Evolutionary conservation across 1,284 basidiomycete genomes (phyloP), one percentile per base, ranked within the genome.

Genomic region (Schizophyllum amplum): DNA sequence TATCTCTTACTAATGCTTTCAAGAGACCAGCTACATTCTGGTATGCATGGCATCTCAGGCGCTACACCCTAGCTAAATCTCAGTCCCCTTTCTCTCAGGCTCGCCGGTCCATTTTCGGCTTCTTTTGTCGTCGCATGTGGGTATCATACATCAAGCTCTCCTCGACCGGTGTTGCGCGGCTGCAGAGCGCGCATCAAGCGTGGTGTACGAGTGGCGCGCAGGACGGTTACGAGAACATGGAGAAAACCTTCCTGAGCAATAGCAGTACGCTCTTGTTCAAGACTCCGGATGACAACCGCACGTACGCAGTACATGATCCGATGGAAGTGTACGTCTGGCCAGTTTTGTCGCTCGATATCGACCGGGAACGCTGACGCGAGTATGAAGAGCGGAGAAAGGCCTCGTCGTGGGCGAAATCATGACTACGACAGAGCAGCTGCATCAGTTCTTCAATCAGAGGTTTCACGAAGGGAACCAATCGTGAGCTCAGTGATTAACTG

Each of bases 381-480:
- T 47, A 55, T 55, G n/a, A 60, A 92, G 89, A 1, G 90, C 81
- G 75, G 81, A 88, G 64, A 80, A 79, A 58, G 81, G 78, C 13
- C 65, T 77, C 25, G 74, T 78, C 11, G 78, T 79, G 5, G 87
- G 86, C 0, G 87, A 92, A 66, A 83, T 82, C 58, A 82, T 80
- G 49, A 64, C 79, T 9, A 86, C 87, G 0, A 75, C 80, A 3
- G 89, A 91, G 62, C 84, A 81, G 61, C 68, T 92, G 47, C 78
- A 88, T 47, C 72, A 81, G 53, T 92, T 88, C 67, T 92, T 92
- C 61, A 89, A 92, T 65, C 89, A 92, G 61, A 84, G 82, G 63
- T 92, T 92, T 64, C 85, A 90, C 62, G 83, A 86, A 54, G 78
- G 75, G 21, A 85, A 82, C 60, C 89, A 92, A 67, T 90, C 88